Conservation (phyloP, 176 grass and related monocot species). For the Musa beccarii region DNA sequence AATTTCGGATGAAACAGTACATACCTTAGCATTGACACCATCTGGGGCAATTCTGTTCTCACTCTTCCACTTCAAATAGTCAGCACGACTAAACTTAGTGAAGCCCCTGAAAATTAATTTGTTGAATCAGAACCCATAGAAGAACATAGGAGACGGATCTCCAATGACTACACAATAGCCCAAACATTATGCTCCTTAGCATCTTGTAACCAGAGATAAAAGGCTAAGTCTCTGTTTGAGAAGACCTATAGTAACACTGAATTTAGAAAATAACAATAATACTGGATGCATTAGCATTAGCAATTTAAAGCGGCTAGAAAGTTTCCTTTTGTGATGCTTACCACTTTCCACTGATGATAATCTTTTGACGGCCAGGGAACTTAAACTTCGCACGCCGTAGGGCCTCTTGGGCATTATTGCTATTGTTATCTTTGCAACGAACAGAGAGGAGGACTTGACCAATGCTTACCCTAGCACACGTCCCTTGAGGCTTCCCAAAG, state of each 20-base stretch:
- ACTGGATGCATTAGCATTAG: not conserved
- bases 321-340: not conserved
- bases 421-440: not conserved
- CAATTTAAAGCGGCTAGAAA: not conserved
- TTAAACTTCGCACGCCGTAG: not conserved
- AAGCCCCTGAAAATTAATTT: not conserved
- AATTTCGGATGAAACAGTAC: not conserved
- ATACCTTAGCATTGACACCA: conserved; percentile 2
- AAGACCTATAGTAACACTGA: not conserved
- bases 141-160: too few relatives aligned
- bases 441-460: not conserved
- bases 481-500: not conserved
- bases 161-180: too few relatives aligned
- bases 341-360: not conserved
- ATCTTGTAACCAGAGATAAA: too few relatives aligned
- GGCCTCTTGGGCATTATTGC: not conserved
- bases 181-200: too few relatives aligned
- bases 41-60: conserved; percentile 1
- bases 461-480: not conserved
- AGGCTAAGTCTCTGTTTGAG: too few relatives aligned
- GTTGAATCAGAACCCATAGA: not conserved
- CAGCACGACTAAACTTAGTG: not conserved
- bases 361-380: conserved; percentile 4
- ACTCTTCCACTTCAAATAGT: conserved; percentile 7
- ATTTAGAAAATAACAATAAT: not conserved